Evolutionary conservation across 306 rosid species (phyloP).

Genomic region (Luffa acutangula): DNA sequence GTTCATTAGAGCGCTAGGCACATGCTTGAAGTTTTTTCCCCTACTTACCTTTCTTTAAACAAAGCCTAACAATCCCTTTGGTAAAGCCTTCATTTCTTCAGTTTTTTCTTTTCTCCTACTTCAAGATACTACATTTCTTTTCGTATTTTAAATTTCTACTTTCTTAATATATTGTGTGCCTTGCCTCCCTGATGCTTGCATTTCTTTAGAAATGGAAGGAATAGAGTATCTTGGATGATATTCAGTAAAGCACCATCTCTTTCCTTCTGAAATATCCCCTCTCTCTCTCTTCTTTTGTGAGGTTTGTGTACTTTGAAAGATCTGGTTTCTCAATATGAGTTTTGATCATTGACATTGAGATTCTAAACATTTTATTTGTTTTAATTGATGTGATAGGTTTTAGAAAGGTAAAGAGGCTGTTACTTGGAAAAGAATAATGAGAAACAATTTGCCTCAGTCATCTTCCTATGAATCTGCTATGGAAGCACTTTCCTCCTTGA

Average conservation of each 20-base stretch:
- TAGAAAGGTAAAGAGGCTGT: constrained; percentile 17
- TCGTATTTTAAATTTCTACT: too few species aligned
- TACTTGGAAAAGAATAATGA: constrained; percentile 18
- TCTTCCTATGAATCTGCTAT: constrained; percentile 48
- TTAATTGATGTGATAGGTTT: constrained; percentile 24
- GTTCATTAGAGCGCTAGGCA: neutral
- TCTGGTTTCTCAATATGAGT: neutral
- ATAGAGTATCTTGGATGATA: neutral
- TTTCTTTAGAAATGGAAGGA: neutral
- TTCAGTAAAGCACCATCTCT: neutral
- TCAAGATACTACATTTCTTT: too few species aligned
- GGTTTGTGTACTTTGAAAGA: neutral
- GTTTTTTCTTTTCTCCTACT: neutral
- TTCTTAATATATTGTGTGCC: too few species aligned
- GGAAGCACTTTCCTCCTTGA: constrained; percentile 74
- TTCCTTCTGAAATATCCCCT: neutral
- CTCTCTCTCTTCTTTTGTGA: neutral
- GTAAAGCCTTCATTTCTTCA: neutral
- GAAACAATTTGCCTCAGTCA: constrained; percentile 15
- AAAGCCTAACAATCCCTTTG: neutral
- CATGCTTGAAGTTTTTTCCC: neutral
- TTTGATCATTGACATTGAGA: neutral
- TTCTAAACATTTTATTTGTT: neutral
- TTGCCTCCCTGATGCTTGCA: too few species aligned
- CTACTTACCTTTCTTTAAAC: neutral